These are phyloP conservation scores for Telopea speciosissima DNA, from an alignment of 177 flowering plant species.

Conservation along the genomic window DNA sequence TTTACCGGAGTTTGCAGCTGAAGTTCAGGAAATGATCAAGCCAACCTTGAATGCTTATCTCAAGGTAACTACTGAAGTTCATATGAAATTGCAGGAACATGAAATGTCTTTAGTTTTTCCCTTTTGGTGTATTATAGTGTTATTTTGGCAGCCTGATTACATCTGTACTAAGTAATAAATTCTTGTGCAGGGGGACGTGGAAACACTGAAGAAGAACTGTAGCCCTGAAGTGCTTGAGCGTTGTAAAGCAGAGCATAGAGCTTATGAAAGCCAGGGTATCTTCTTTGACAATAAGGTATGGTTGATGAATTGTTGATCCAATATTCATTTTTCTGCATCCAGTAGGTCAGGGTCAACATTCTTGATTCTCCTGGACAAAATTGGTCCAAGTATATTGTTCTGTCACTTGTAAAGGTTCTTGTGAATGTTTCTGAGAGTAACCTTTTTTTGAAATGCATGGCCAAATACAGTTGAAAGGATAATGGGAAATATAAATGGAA, in stretches of 20 bases:
- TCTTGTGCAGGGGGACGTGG: constrained; percentile 57
- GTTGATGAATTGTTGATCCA: not conserved
- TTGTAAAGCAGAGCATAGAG: constrained; percentile 67
- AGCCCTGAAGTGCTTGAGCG: constrained; percentile 73
- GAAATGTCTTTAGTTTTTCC: not conserved
- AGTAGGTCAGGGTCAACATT: no score
- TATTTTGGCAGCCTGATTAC: not conserved
- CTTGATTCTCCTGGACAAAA: no score
- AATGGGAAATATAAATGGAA: no score
- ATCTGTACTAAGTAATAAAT: not conserved
- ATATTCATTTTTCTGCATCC: no score
- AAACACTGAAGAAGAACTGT: constrained; percentile 68
- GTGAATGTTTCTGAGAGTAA: no score
- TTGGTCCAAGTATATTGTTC: no score
- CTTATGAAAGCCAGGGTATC: constrained; percentile 62
- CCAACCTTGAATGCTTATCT: constrained; percentile 79
- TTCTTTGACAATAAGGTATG: constrained; percentile 87
- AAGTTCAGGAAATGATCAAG: constrained; percentile 76
- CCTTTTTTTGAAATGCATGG: no score
- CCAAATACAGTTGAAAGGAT: no score
- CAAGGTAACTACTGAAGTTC: constrained; percentile 43
- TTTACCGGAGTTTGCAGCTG: constrained; percentile 79
- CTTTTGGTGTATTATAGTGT: constrained; percentile 1
- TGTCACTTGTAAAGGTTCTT: no score
- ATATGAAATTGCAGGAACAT: not conserved